A percentile compares a stretch with the other conserved stretches of the same genome.
Evolutionary conservation across 352 stramenopile genomes (phyloP).

Genomic region (Pilasporangium apinafurcum): DNA sequence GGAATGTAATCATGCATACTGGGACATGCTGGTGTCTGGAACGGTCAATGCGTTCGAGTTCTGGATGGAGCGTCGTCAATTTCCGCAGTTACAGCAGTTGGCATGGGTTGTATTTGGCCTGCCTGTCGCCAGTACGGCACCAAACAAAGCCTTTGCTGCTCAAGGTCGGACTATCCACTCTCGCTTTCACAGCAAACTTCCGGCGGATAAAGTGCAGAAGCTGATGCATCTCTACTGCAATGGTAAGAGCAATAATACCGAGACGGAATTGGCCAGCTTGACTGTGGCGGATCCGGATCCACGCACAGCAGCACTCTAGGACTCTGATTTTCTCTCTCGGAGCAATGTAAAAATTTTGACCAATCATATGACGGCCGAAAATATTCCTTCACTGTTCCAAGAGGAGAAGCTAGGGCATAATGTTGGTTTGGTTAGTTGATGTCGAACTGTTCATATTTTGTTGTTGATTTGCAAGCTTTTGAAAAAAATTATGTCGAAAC

Average conservation of each 20-base stretch:
- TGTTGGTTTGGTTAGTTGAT: no score
- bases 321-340: no score
- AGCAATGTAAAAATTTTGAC: no score
- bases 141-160: conserved; percentile 24
- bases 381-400: no score
- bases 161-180: conserved; percentile 26
- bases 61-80: conserved; percentile 50
- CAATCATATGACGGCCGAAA: no score
- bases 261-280: conserved; percentile 4
- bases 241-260: conserved; percentile 16
- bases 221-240: conserved; percentile 65
- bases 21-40: conserved; percentile 37
- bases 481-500: no score
- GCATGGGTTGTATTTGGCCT: conserved; percentile 49
- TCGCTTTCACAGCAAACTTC: conserved; percentile 31
- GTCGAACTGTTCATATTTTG: no score
- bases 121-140: conserved; percentile 31
- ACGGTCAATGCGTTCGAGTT: conserved; percentile 47
- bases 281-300: background rate
- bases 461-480: no score
- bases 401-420: no score
- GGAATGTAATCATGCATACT: conserved; percentile 45
- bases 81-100: conserved; percentile 52
- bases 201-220: conserved; percentile 38
- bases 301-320: no score